These are phyloP conservation scores for Nicotiana benthamiana DNA, from an alignment of 257 asterid species.

Conservation along the genomic window DNA sequence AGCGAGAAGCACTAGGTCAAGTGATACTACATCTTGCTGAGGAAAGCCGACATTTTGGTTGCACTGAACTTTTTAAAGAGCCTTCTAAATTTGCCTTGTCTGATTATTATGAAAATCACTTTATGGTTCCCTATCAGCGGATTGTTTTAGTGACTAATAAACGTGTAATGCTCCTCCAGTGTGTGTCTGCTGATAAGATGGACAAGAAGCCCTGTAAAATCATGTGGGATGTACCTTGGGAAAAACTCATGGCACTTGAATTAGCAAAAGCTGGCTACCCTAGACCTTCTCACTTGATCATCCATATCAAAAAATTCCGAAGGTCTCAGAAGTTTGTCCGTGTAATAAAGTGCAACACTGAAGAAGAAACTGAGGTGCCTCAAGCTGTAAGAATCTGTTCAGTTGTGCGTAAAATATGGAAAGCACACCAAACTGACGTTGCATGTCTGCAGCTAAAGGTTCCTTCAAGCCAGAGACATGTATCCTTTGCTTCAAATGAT, in stretches of 20 bases:
- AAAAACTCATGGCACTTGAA: slow-evolving; percentile 77
- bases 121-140: slow-evolving; percentile 77
- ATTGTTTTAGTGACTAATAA: slow-evolving; percentile 81
- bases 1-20: slow-evolving; percentile 94
- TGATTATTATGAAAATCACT: slow-evolving; percentile 78
- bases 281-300: slow-evolving; percentile 69
- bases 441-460: slow-evolving; percentile 36
- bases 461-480: slow-evolving; percentile 45
- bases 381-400: slow-evolving; percentile 77
- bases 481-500: slow-evolving; percentile 28
- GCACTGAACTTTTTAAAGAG: slow-evolving; percentile 95
- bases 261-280: slow-evolving; percentile 84
- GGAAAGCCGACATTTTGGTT: slow-evolving; percentile 89
- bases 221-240: slow-evolving; percentile 98
- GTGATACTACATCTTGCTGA: slow-evolving; percentile 92
- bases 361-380: slow-evolving; percentile 56
- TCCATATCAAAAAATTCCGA: slow-evolving; percentile 70
- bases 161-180: slow-evolving; percentile 88
- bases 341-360: slow-evolving; percentile 78
- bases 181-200: slow-evolving; percentile 64
- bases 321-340: slow-evolving; percentile 87
- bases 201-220: slow-evolving; percentile 92
- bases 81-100: slow-evolving; percentile 96
- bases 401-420: slow-evolving; percentile 67
- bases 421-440: slow-evolving; percentile 38